These are phyloP conservation scores for Claviceps quebecensis DNA, from an alignment of 2,329 filamentous ascomycete species.

Conservation along the genomic window DNA sequence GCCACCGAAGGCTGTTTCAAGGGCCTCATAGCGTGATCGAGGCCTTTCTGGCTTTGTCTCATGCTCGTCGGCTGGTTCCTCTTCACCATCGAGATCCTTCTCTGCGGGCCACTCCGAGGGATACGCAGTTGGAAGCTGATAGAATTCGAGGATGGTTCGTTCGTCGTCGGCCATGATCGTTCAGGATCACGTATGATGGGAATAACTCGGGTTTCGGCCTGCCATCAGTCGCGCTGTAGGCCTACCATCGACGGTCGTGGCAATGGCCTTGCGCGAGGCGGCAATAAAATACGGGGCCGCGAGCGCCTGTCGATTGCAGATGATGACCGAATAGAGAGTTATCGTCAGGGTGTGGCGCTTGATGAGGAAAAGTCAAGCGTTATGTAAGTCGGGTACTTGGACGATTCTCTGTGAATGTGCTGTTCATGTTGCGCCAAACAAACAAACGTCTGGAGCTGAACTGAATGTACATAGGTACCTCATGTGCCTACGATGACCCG, in stretches of 20 bases:
- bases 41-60: slow-evolving; percentile 38
- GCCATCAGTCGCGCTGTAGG: not conserved
- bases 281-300: not conserved
- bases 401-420: not conserved
- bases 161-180: slow-evolving; percentile 54
- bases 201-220: not conserved
- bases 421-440: not conserved
- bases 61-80: slow-evolving; percentile 46
- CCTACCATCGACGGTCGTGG: not conserved
- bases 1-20: slow-evolving; percentile 59
- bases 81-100: slow-evolving; percentile 57
- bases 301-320: not conserved
- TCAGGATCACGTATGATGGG: not conserved
- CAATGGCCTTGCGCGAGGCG: not conserved
- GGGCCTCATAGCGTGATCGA: slow-evolving; percentile 70
- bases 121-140: slow-evolving; percentile 66
- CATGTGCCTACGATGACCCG: too few relatives aligned
- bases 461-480: not conserved
- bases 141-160: slow-evolving; percentile 70
- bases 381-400: not conserved
- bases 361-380: too few relatives aligned
- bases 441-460: not conserved
- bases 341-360: not conserved
- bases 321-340: not conserved
- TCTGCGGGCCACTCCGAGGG: slow-evolving; percentile 79